Base-by-base conservation (phyloP, 257 asterid genomes). In the Solanum pinnatisectum region DNA sequence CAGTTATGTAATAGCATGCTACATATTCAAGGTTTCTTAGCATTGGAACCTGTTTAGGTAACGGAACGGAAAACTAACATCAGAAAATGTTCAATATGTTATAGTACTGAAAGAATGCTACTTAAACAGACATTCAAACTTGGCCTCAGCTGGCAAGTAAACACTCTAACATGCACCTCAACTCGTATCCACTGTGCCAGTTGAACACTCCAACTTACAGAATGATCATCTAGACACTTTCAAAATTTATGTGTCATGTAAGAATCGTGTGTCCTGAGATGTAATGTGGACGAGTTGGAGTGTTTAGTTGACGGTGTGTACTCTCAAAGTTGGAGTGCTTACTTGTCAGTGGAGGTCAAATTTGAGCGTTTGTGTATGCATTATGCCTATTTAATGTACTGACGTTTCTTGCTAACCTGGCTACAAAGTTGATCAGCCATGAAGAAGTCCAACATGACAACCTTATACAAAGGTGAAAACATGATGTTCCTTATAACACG, bases 361-460 rank as follows among this genome's bases (percentile, higher is more conserved):
- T 11, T 65, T 65, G 72, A n/a, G 33, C 2, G 9, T 65, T 1
- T 5, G 27, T 60, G 1, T 23, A 60, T 60, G 68, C 8, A 3
- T 60, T 1, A 60, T 60, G 27, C 68, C 68, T 67, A 8, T 16
- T 42, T 78, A 25, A 46, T 81, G 5, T 27, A 18, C 10, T 79
- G 85, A 79, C 14, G 77, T 46, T 81, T 79, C 73, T 22, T 32
- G 32, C 35, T 65, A 68, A 96, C 99, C 95, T 96, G 99, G 93
- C 99, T 96, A 87, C 99, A 96, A 70, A 96, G 96, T 86, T 96
- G 99, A 95, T 96, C 99, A 83, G 98, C 99, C 96, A 94, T 95
- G 94, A 95, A 96, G 89, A 96, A 95, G 81, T 96, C 99, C 68
- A 96, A 94, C 98, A 96, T 96, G 87, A 93, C 93, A 90, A 96